Base-by-base conservation (phyloP, 441 rosid genomes). In the Omphalea diandra region DNA sequence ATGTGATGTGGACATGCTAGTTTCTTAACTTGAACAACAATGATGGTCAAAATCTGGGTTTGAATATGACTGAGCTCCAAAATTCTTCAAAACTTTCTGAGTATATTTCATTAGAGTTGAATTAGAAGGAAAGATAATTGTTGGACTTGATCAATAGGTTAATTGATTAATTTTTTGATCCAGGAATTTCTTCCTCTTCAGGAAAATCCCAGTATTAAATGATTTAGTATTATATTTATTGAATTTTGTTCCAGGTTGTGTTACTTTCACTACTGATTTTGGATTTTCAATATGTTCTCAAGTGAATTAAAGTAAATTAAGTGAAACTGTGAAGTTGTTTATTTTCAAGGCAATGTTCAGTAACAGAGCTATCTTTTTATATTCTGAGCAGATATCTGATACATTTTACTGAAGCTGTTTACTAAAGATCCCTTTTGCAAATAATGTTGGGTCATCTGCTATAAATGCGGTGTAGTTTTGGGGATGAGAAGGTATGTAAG, bases 401-500 rank as follows among this genome's bases (percentile, higher is more conserved):
- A 32, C 54, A 32, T 53, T 31, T 60, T 65, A 36, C 33, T 78
- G 53, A 54, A 63, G 20, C 61, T 26, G 31, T 58, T 27, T 11
- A 7, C 71, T n/a, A 8, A 47, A 43, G 29, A 1, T 47, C 36
- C 46, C 24, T 52, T 44, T 31, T 29, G 27, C 63, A 62, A 72
- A 85, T 67, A 54, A 81, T 82, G 83, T 59, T 76, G 62, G 11
- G 74, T 52, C 56, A 46, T 63, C 54, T 65, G 59, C 77, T 22
- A 68, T 85, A 80, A 82, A 88, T 88, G 90, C 63, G 55, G 79
- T 70, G 74, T 66, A 66, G 80, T 68, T 79, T 80, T 76, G 83
- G 88, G 78, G 85, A 88, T 84, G 90, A 83, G 63, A 84, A 81
- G 90, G 90, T 82, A 77, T 55, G 44, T 9, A 50, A n/a, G 26